Evolutionary conservation across 2,329 filamentous ascomycete genomes (phyloP).

Genomic region (Thelonectria olida): DNA sequence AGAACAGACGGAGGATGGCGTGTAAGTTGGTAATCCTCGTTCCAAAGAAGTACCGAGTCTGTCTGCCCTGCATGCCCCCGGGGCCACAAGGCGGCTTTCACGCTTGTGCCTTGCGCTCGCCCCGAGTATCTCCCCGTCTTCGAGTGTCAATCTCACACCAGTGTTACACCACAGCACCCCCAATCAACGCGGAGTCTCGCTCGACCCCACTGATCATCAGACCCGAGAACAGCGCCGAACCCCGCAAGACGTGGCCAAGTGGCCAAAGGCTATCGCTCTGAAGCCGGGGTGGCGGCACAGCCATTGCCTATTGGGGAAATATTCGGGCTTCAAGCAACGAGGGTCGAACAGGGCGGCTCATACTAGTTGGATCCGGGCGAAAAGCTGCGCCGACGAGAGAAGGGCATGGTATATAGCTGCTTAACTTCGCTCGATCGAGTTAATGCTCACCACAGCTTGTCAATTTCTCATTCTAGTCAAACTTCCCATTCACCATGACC

Average conservation of each 20-base stretch:
- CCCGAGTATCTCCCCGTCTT: not conserved
- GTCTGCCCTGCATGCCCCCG: no score
- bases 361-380: not conserved
- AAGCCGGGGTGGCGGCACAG: not conserved
- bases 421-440: not conserved
- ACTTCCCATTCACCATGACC: not conserved
- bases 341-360: not conserved
- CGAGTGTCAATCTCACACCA: not conserved
- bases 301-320: not conserved
- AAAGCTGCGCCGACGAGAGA: no score
- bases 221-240: not conserved
- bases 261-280: no score
- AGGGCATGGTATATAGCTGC: not conserved
- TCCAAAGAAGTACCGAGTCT: no score
- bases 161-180: no score
- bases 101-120: not conserved
- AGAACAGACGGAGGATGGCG: no score
- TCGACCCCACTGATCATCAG: no score
- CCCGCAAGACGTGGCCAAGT: not conserved
- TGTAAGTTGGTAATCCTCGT: no score
- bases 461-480: not conserved
- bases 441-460: not conserved
- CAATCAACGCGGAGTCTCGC: not conserved
- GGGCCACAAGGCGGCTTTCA: not conserved
- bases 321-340: not conserved